Evolutionary conservation across 768 basidiomycete species (phyloP), one percentile per base, ranked within the genome.

Genomic region (Serendipita indica): DNA sequence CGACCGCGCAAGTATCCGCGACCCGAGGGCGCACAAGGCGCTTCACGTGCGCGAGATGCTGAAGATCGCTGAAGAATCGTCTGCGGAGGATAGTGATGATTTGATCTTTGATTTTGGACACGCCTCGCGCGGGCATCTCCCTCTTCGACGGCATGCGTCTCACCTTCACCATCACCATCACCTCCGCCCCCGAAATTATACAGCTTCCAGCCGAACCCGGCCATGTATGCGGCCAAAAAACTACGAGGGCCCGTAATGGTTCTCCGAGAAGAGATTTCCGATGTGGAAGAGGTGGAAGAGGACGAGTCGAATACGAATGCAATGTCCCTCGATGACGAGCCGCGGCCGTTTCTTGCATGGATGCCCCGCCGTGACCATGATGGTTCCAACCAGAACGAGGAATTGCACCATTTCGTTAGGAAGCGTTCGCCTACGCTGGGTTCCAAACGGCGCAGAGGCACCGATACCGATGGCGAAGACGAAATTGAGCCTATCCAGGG

Each of bases 221-320:
- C 49, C 7, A 54, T 54, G 49, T 54, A 27, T 54, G 49, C 49
- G 49, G 49, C 49, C 10, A 54, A 54, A n/a, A 54, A 54, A 32
- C 49, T 54, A 3, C 49, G 49, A 4, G 49, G 49, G 3, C 49
- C 49, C 7, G 49, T 54, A 18, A 54, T 54, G 49, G 49, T 54
- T 18, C 49, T 54, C 10, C 49, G 49, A 12, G 49, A 54, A 28
- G 49, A 54, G 49, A 30, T 54, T 22, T 54, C 49, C 20, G 49
- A 54, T 30, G n/a, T 54, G 16, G 49, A 54, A 28, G 49, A 54
- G 6, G 30, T 18, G 10, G 49, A 54, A 27, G 49, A 54, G 30
- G 14, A 22, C 20, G 49, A 54, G 30, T 18, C 10, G 20, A 32
- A 27, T 12, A 16, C 30, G 10, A 16, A 22, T 54, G 49, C 20